Evolutionary conservation across 768 basidiomycete species (phyloP), one percentile per base, ranked within the genome.

Genomic region (Lactifluus pinguis): DNA sequence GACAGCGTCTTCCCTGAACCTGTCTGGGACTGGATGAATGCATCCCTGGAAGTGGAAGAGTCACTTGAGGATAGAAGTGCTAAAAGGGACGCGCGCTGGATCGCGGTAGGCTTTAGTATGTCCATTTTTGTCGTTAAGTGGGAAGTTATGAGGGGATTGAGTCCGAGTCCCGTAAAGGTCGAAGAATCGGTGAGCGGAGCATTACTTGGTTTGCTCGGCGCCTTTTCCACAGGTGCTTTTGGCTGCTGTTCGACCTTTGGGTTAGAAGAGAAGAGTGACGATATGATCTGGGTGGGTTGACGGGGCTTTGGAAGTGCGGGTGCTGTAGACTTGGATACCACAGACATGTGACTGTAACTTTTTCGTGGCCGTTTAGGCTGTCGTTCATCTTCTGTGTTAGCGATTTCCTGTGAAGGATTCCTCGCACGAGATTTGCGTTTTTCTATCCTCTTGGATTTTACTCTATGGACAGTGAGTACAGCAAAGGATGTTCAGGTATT

Each of bases 1-100:
- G 94, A 83, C 25, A 98, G 76, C 0, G 95, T 98, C 75, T 98
- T 98, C 69, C 95, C 95, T 0, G 95, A 98, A 57, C 95, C 95
- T 9, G 95, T 98, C 71, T 98, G 94, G 13, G 93, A 91, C 72
- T 97, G 95, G 58, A 98, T 90, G 72, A 97, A 95, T 14, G 89
- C 82, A 72, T 95, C 93, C 61, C 88, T 78, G 52, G 76, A 59
- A 10, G 75, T 51, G 67, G 63, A 61, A 73, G 74, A 63, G 73
- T 67, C 42, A 71, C 73, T 29, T 77, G 70, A 54, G 74, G 74
- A 62, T 4, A 89, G 79, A 47, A 98, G 78, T n/a, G 85, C 72
- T 6, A 82, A 78, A 13, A 87, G 74, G 10, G 79, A 79, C 8
- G 86, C 83, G 60, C 87, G 80, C 72, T 98, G 95, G 62, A 97